Base-by-base conservation (phyloP, 2,329 filamentous ascomycete genomes). In the Parastagonospora avenae region DNA sequence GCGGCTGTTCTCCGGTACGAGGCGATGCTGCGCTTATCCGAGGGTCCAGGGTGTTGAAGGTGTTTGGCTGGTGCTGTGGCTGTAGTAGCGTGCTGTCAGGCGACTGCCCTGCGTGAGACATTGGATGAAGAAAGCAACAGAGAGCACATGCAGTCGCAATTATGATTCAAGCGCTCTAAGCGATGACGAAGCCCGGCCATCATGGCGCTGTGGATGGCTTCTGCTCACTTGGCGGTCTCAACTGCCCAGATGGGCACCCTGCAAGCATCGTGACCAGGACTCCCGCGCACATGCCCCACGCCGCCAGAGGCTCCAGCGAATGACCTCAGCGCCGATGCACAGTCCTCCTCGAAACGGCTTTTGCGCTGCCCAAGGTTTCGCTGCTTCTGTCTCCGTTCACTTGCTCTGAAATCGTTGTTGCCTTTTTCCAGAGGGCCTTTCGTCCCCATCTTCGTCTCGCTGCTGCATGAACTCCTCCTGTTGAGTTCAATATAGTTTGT, bases 281-380 rank as follows among this genome's bases (percentile, higher is more conserved):
- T 24, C 19, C 19, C 19, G 59, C 60, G 53, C 59, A 24, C 31
- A 28, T 16, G 55, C 50, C 55, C 59, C 63, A 57, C 58, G 54
- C 55, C 42, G 31, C 19, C 19, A 24, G 5, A 24, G 19, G 45
- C 8, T 48, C 28, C 52, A 54, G 44, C 61, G 55, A 63, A 65
- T 66, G 63, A 67, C 62, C 55, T 66, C 65, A 68, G 48, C 29
- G 47, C n/a, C 16, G 33, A 14, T 55, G 58, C 59, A 52, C 57
- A 50, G 44, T 59, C 50, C 45, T 53, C 54, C 19, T 24, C 19
- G 46, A 46, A 36, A 45, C 58, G 46, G 46, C 41, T 50, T 54
- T 42, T 44, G 38, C 47, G 47, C 49, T 40, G 38, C n/a, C 15
- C 32, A 12, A 12, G 16, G 32, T 45, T 52, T 28, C 41, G 40